phyloP scores from a whole-genome alignment of 345 rosid species.

The Theobroma cacao region DNA sequence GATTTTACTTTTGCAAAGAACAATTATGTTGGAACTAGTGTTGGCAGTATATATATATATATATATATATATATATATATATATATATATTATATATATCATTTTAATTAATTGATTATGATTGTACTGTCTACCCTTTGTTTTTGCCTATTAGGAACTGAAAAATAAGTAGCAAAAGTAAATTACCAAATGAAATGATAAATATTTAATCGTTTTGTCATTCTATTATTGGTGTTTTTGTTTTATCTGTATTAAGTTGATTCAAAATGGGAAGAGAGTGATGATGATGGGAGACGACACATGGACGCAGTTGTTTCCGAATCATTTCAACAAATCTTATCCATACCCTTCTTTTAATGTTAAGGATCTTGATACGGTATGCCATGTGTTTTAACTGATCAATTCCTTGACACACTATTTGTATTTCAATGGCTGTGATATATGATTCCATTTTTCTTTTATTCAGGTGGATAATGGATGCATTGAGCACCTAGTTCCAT shows the following conservation, averaged over 20 bases:
- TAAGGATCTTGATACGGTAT: conserved; percentile 87
- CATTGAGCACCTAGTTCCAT: conserved; percentile 70
- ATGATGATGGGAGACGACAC: conserved; percentile 98
- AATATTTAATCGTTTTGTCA: not conserved
- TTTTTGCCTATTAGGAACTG: not conserved
- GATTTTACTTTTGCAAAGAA: not conserved
- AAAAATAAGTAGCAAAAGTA: not conserved
- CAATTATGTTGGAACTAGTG: not conserved
- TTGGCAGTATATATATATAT: no score
- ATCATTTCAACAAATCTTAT: conserved; percentile 77
- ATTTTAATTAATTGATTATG: not conserved
- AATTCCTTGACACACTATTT: not conserved
- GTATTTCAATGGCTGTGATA: not conserved
- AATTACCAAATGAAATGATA: not conserved
- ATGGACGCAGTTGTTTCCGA: conserved; percentile 87
- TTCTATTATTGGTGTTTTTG: not conserved
- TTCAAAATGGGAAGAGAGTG: conserved; percentile 72
- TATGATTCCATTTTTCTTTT: not conserved
- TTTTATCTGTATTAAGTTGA: conserved; percentile 41
- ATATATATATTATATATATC: no score
- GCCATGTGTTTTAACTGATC: conserved; percentile 13
- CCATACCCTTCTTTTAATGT: conserved; percentile 95
- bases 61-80: no score
- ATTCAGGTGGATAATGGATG: conserved; percentile 92
- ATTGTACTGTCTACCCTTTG: not conserved